Conservation (phyloP, 352 stramenopile genomes). For the Pythium phragmitis region DNA sequence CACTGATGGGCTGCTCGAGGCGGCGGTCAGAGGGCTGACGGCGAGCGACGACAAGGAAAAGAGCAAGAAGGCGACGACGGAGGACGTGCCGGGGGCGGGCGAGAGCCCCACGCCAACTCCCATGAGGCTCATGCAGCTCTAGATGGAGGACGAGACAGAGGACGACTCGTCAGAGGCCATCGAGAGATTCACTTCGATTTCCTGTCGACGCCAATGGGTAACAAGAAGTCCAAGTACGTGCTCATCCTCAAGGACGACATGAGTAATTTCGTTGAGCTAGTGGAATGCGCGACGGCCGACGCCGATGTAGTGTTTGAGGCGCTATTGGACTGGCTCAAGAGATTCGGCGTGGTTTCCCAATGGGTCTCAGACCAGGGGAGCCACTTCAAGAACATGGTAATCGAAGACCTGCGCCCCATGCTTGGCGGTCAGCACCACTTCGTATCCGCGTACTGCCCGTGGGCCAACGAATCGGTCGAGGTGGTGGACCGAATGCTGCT, state of each 20-base stretch:
- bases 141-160: too few species aligned
- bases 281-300: neutral
- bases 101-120: too few species aligned
- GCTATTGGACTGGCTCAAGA: slow-evolving; percentile 32
- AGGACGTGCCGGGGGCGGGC: too few species aligned
- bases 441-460: slow-evolving; percentile 30
- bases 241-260: slow-evolving; percentile 21
- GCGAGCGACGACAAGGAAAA: too few species aligned
- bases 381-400: slow-evolving; percentile 36
- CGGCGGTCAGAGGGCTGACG: too few species aligned
- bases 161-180: too few species aligned
- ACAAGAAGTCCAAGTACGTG: neutral
- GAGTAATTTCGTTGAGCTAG: slow-evolving; percentile 4
- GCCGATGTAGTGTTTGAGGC: slow-evolving; percentile 5
- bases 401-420: slow-evolving; percentile 13
- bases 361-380: slow-evolving; percentile 33
- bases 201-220: slow-evolving; percentile 13
- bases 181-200: slow-evolving; percentile 35
- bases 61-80: too few species aligned
- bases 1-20: too few species aligned
- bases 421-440: slow-evolving; percentile 30
- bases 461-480: slow-evolving; percentile 35
- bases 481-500: slow-evolving; percentile 33
- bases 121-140: too few species aligned
- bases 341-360: slow-evolving; percentile 23